phyloP scores from a whole-genome alignment of 768 basidiomycete species.

The Russula olivacea region DNA sequence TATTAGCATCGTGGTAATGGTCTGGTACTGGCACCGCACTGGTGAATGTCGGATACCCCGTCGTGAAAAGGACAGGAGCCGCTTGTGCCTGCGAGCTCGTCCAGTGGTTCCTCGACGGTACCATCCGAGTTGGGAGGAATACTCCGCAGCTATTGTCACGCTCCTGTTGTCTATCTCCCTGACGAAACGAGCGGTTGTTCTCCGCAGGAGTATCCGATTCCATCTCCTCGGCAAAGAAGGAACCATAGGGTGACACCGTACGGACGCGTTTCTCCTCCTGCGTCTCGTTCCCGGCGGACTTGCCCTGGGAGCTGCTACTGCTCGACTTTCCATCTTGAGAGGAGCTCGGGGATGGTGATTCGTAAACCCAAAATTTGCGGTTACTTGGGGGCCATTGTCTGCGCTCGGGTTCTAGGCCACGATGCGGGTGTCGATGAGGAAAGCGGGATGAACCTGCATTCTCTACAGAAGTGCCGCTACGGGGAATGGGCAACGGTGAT shows the following conservation, averaged over 20 bases:
- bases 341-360: neutral
- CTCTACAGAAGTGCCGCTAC: neutral
- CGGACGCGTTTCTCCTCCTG: neutral
- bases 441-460: neutral
- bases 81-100: neutral
- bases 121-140: neutral
- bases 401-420: neutral
- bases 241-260: constrained; percentile 16
- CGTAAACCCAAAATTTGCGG: constrained; percentile 7
- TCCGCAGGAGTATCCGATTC: constrained; percentile 1
- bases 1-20: no score
- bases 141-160: neutral
- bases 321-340: constrained; percentile 12
- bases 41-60: neutral
- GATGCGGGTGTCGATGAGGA: neutral
- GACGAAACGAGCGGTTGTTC: neutral
- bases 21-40: neutral
- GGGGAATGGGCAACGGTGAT: neutral
- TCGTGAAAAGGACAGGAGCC: neutral
- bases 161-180: neutral
- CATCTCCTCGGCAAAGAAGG: constrained; percentile 19
- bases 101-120: neutral
- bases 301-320: neutral
- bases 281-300: constrained; percentile 4
- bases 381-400: neutral